Base-by-base conservation (phyloP, 345 rosid species). In the Eucalyptus grandis region DNA sequence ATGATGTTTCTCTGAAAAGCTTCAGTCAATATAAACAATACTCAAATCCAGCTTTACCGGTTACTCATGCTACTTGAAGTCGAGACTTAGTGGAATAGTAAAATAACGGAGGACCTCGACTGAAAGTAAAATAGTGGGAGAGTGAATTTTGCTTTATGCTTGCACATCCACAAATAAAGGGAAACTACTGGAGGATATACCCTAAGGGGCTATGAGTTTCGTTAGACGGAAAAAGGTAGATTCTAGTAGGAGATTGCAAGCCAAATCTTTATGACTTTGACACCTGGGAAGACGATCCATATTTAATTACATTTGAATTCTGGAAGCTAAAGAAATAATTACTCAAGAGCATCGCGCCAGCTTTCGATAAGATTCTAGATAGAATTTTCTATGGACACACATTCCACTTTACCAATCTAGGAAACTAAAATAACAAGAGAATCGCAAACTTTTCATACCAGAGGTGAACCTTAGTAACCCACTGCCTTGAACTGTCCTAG, bases 201-300 rank as follows among this genome's bases (percentile, higher is more conserved):
- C 90, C 58, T 88, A 87, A 43, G 50, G 43, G 30, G 47, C 80
- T 40, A 77, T 62, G 49, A 89, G 86, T 86, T 69, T 86, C 60
- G 62, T 47, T 40, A 21, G 83, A 77, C 30, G 6, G 44, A 46
- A 31, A 90, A 65, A 65, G 86, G 92, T 86, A 90, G 91, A 90
- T 91, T 92, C 91, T 88, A 65, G 92, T 88, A 89, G 87, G 44
- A 54, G 83, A 90, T 89, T 88, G 90, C 69, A 82, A 77, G 47
- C 87, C 90, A 92, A 92, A 92, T 92, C 90, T 86, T 90, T 92
- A 87, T 88, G 88, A 87, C 88, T 88, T 43, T 43, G 89, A 49
- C 43, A 24, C 86, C 43, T 53, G 30, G 37, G 46, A 13, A 43
- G n/a, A 88, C 53, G n/a, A 50, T 14, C 44, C 86, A 54, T 17